Evolutionary conservation across 148 eudicot species (phyloP), one percentile per base, ranked within the genome.

Genomic region (Rhododendron vialii): DNA sequence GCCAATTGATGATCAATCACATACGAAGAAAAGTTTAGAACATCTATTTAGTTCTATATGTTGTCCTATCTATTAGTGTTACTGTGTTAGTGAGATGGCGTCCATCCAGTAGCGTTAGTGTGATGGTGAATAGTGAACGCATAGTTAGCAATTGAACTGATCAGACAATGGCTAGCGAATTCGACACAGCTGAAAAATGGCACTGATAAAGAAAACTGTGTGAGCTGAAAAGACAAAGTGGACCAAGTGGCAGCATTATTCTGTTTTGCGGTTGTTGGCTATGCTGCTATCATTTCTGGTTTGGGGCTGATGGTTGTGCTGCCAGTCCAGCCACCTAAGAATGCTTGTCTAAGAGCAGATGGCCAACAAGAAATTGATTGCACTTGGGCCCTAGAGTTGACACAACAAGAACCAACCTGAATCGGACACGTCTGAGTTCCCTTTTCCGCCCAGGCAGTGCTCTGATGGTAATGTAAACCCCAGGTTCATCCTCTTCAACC

Each of bases 401-500:
- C 45, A 59, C 15, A 33, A 71, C 20, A 33, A 30, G 38, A 47
- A 88, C 77, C 67, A 89, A 97, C 99, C 99, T 97, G 96, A 97
- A 97, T 91, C 99, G 92, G 87, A 97, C 99, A 47, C 99, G 99
- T 85, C 93, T 94, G 78, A 97, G 96, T 92, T 97, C 99, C 88
- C 93, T 92, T 91, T 89, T 90, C 22, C 96, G 98, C 45, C 93
- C 96, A 67, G 99, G 94, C 88, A 94, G 90, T 20, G 95, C 96
- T 89, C 95, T 91, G 69, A 97, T 94, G 79, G 98, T 97, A 82
- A 97, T 95, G 86, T 97, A 97, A 87, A 97, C 99, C 5, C 99
- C 99, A 5, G 98, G 96, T 85, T 97, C 98, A 77, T 95, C 98
- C 91, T 97, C 94, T 89, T 97, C 99, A 26, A 97, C 98, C 99